Percentiles rank a stretch among this genome's conserved stretches.
Conservation (phyloP, 257 asterid genomes). For the Solanum arcanum region DNA sequence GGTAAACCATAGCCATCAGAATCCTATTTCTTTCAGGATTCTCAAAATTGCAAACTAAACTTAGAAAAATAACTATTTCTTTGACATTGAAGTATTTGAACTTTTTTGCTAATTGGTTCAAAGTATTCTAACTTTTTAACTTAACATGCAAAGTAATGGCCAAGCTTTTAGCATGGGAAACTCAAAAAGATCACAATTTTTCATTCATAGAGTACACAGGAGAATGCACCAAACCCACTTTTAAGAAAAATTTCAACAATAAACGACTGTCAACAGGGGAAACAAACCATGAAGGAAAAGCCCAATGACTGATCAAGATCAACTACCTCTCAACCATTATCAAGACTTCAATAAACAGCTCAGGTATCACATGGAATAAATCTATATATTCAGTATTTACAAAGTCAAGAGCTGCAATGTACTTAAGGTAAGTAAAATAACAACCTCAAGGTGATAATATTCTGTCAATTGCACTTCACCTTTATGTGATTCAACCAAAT, state of each 20-base stretch:
- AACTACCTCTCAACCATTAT: neutral
- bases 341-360: neutral
- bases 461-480: neutral
- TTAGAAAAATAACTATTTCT: neutral
- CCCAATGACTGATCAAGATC: neutral
- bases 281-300: neutral
- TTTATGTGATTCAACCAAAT: neutral
- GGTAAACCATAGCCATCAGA: neutral
- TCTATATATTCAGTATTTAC: neutral
- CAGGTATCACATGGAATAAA: neutral
- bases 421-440: neutral
- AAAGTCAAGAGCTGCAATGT: neutral
- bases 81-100: neutral
- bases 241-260: neutral
- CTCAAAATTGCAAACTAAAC: neutral
- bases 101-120: neutral
- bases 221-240: neutral
- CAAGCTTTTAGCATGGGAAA: neutral
- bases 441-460: neutral
- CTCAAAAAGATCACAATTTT: neutral
- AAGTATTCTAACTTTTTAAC: neutral
- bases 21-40: neutral
- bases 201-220: neutral
- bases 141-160: neutral
- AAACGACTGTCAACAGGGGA: neutral